Conservation (phyloP, 129 eudicot genomes). For the Calendula officinalis region DNA sequence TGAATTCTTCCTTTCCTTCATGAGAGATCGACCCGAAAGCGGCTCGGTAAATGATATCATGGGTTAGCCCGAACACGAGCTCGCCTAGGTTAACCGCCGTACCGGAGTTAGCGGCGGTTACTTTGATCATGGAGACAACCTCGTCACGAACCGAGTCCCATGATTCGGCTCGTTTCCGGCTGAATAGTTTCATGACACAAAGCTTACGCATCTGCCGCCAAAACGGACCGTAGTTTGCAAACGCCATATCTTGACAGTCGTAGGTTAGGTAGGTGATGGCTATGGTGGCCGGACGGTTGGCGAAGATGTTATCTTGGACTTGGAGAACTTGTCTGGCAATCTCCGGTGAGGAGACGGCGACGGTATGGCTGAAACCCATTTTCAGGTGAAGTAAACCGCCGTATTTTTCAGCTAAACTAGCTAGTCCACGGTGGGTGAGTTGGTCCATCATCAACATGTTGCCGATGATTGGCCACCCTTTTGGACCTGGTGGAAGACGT, state of each 20-base stretch:
- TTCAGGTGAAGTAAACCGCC: conserved; percentile 74
- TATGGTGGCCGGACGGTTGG: conserved; percentile 80
- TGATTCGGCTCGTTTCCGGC: conserved; percentile 85
- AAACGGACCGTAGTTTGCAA: conserved; percentile 89
- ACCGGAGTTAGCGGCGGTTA: conserved; percentile 42
- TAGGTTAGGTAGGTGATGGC: conserved; percentile 80
- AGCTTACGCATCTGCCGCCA: conserved; percentile 97
- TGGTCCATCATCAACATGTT: conserved; percentile 82
- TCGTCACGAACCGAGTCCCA: conserved; percentile 93
- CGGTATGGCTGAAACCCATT: conserved; percentile 68
- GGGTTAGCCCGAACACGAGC: conserved; percentile 68
- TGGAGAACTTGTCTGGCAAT: conserved; percentile 76
- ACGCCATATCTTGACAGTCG: conserved; percentile 89
- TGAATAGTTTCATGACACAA: conserved; percentile 81
- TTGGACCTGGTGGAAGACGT: conserved; percentile 74
- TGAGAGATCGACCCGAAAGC: conserved; percentile 74
- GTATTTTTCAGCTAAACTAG: conserved; percentile 49
- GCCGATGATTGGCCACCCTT: conserved; percentile 82
- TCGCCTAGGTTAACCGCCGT: conserved; percentile 64
- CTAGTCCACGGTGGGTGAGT: conserved; percentile 80
- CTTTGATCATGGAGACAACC: conserved; percentile 54
- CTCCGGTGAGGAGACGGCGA: conserved; percentile 67
- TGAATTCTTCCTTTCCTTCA: conserved; percentile 78
- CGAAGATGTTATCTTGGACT: conserved; percentile 68
- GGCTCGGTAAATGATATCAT: conserved; percentile 71